phyloP scores from a whole-genome alignment of 2,329 filamentous ascomycete species.

The Calonectria crousiana region DNA sequence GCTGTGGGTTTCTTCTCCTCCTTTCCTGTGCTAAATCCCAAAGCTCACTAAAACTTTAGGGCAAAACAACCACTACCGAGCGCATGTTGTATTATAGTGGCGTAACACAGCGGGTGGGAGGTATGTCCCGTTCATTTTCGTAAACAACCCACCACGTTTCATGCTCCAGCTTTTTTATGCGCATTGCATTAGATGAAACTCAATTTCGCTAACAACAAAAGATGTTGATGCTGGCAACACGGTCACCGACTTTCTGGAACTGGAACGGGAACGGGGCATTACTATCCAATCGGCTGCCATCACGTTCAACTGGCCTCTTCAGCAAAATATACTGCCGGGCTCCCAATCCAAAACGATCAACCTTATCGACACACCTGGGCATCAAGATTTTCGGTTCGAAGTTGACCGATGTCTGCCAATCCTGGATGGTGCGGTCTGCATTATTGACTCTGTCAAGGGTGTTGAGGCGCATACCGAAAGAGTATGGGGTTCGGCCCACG shows the following conservation, averaged over 20 bases:
- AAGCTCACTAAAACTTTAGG: slow-evolving; percentile 56
- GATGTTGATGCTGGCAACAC: slow-evolving; percentile 98
- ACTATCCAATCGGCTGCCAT: slow-evolving; percentile 98
- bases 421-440: slow-evolving; percentile 91
- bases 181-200: not conserved
- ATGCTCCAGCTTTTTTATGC: not conserved
- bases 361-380: slow-evolving; percentile 94
- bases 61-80: slow-evolving; percentile 98
- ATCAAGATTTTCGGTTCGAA: slow-evolving; percentile 98
- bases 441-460: slow-evolving; percentile 90
- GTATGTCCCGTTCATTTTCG: slow-evolving; percentile 50
- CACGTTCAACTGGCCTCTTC: slow-evolving; percentile 90
- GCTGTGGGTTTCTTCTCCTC: slow-evolving; percentile 64
- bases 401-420: slow-evolving; percentile 91
- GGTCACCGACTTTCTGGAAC: slow-evolving; percentile 94
- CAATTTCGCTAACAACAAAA: slow-evolving; percentile 41
- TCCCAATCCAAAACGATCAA: slow-evolving; percentile 78
- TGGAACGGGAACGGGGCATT: slow-evolving; percentile 92
- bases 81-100: slow-evolving; percentile 99
- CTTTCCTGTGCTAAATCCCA: not conserved
- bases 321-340: slow-evolving; percentile 55
- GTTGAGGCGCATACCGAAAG: slow-evolving; percentile 98
- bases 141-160: not conserved
- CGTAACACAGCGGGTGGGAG: slow-evolving; percentile 86
- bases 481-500: slow-evolving; percentile 91